Base-by-base conservation (phyloP, 768 basidiomycete species). In the Lactarius evosmus region DNA sequence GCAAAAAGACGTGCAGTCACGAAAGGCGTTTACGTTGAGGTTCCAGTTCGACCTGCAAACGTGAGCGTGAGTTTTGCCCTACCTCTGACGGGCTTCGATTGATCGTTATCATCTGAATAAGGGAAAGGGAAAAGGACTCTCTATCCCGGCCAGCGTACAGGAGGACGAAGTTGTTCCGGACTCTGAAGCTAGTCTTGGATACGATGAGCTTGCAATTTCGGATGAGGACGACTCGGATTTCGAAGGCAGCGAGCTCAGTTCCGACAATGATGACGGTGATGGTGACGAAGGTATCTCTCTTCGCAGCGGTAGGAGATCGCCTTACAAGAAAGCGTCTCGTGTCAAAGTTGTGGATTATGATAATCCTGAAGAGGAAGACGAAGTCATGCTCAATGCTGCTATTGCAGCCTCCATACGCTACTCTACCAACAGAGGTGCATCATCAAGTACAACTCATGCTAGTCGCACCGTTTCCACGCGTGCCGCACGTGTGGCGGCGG, bases 161-260 rank as follows among this genome's bases (percentile, higher is more conserved):
- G 65, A 57, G 17, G 56, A 63, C 40, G 54, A 58, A 56, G 51
- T 62, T 11, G 51, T 58, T 30, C 89, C 88, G 44, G 87, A 87
- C 61, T 89, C 86, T 66, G 76, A 82, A 46, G 76, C 63, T 3
- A 79, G 80, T 16, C 75, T 76, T 22, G 68, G 59, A 0, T 66
- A 64, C 22, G 63, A 49, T 6, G 63, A 52, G 11, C 68, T 62
- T 27, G 59, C 65, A 49, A 64, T 19, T 67, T 73, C 25, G 46
- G 72, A 71, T 17, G 71, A 70, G 17, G 53, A 80, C 30, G 60
- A 25, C 54, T 34, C 36, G 34, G 61, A 52, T 44, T 57, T 36
- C 16, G 50, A 77, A 59, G 83, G 80, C 71, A 85, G 79, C 53
- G 88, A 88, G 59, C 87, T 85, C 67, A 75, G 80, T 49, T 75